Percentiles rank a stretch among this genome's conserved stretches.
Conservation (phyloP, 2,329 filamentous ascomycete species). For the Chaetothyriales sp. region DNA sequence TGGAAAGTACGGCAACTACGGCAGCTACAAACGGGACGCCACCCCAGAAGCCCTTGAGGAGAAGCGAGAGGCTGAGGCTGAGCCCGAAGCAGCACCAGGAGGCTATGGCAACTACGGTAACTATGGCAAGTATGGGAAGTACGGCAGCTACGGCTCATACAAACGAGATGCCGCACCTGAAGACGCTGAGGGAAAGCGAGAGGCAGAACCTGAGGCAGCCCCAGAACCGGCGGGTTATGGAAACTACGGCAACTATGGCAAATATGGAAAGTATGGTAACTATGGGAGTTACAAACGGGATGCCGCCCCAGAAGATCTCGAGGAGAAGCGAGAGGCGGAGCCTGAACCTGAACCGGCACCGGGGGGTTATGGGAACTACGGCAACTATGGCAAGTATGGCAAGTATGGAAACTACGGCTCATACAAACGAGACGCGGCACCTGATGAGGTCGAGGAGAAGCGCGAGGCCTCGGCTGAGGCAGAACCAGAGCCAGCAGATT, state of each 20-base stretch:
- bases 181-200: no score
- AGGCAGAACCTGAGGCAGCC: no score
- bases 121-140: background rate
- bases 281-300: background rate
- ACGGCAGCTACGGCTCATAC: background rate
- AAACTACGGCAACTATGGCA: constrained; percentile 6
- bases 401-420: constrained; percentile 4
- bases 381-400: constrained; percentile 1
- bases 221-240: background rate
- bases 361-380: constrained; percentile 5
- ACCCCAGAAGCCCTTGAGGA: background rate
- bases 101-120: background rate
- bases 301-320: background rate
- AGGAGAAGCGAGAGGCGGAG: background rate
- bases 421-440: background rate
- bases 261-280: background rate
- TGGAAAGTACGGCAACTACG: constrained; percentile 6
- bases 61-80: background rate
- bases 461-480: background rate
- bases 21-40: background rate
- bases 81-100: background rate
- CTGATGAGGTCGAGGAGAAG: background rate
- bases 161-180: background rate
- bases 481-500: background rate
- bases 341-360: background rate